phyloP scores from a whole-genome alignment of 2,329 filamentous ascomycete species.

The Fusarium mexicanum region DNA sequence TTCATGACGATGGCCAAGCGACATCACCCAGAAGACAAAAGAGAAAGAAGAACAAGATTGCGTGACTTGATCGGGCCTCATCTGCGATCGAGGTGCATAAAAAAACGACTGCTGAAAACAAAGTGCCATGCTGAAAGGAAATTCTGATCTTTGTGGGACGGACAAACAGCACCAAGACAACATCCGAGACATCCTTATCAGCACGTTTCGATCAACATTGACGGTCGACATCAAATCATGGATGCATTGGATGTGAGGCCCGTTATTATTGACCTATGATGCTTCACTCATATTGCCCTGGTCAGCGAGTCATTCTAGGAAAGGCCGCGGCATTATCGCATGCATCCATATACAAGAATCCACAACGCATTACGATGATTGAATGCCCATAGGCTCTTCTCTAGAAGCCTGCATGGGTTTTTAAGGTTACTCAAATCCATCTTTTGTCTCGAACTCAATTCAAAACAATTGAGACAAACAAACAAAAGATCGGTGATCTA shows the following conservation, averaged over 20 bases:
- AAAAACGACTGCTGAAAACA: conserved; percentile 5
- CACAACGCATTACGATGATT: neutral
- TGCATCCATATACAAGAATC: neutral
- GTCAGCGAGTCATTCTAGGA: neutral
- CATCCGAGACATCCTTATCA: conserved; percentile 17
- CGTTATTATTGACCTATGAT: conserved; percentile 1
- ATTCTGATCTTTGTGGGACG: neutral
- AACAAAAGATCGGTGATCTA: conserved; percentile 5
- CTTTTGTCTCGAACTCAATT: neutral
- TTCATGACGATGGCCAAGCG: conserved; percentile 35
- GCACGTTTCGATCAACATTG: neutral
- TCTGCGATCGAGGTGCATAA: conserved; percentile 12
- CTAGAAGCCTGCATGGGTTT: neutral
- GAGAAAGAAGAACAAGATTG: neutral
- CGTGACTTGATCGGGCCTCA: conserved; percentile 14
- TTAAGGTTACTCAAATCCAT: neutral
- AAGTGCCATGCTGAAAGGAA: conserved; percentile 2
- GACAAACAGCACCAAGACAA: conserved; percentile 10
- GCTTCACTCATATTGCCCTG: neutral
- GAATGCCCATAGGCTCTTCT: neutral
- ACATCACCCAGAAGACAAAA: conserved; percentile 2
- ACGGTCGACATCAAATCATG: neutral
- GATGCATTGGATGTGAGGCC: neutral
- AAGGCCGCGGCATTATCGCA: neutral
- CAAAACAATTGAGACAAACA: neutral